Evolutionary conservation across 352 stramenopile species (phyloP).

Genomic region (Hyaloperonospora brassicae): DNA sequence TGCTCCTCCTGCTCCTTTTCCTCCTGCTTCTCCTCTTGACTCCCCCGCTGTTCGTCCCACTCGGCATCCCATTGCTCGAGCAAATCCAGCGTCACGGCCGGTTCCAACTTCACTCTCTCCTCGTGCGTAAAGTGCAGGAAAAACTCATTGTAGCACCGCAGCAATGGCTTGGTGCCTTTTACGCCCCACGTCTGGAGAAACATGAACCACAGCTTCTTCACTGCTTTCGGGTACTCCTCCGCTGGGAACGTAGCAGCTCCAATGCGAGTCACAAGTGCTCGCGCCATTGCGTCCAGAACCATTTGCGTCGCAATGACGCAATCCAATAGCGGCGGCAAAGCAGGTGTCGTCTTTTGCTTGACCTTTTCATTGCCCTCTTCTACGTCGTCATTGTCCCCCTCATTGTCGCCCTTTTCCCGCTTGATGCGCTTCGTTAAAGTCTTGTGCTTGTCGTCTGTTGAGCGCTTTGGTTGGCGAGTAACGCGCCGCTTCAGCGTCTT

Average conservation of each 20-base stretch:
- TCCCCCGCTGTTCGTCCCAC: conserved; percentile 24
- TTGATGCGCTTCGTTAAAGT: neutral
- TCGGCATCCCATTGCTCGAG: conserved; percentile 66
- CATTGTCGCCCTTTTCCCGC: conserved; percentile 5
- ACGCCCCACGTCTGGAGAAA: conserved; percentile 55
- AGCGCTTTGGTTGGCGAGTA: conserved; percentile 24
- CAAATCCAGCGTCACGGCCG: conserved; percentile 44
- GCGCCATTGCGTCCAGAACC: conserved; percentile 47
- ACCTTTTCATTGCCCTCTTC: neutral
- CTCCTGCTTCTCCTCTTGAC: conserved; percentile 12
- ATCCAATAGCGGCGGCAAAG: conserved; percentile 38
- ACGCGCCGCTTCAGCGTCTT: conserved; percentile 34
- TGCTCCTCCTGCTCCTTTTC: conserved; percentile 13
- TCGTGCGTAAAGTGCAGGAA: conserved; percentile 24
- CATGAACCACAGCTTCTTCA: conserved; percentile 60
- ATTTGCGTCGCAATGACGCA: conserved; percentile 56
- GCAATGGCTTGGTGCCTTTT: conserved; percentile 47
- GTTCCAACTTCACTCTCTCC: conserved; percentile 42
- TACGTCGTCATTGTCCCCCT: neutral
- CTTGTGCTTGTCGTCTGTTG: conserved; percentile 5
- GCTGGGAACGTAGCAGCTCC: conserved; percentile 31
- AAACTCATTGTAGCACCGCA: conserved; percentile 73
- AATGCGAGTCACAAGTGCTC: conserved; percentile 31
- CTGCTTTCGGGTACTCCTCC: conserved; percentile 36
- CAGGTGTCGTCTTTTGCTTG: conserved; percentile 4